phyloP scores from a whole-genome alignment of 2,329 filamentous ascomycete species.

The Pyricularia sp. region DNA sequence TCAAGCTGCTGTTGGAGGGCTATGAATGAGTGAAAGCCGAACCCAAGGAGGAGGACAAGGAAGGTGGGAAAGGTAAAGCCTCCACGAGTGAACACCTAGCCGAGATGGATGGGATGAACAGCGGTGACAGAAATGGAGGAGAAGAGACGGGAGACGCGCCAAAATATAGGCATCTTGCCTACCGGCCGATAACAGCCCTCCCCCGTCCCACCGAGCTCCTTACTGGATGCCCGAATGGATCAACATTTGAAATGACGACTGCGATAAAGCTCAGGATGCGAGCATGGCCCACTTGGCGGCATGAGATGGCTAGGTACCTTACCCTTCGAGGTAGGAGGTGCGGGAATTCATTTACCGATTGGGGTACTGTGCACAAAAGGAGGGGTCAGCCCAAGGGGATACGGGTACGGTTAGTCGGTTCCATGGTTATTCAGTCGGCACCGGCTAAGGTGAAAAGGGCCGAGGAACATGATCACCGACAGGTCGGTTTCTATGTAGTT shows the following conservation, averaged over 20 bases:
- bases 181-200: neutral
- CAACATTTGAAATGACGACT: neutral
- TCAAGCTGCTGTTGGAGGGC: neutral
- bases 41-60: neutral
- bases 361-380: neutral
- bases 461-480: neutral
- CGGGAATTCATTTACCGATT: neutral
- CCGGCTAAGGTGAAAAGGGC: neutral
- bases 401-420: neutral
- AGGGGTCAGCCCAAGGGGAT: neutral
- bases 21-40: neutral
- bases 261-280: neutral
- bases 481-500: neutral
- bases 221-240: neutral
- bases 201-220: neutral
- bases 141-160: neutral
- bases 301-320: neutral
- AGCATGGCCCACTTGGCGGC: neutral
- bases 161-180: neutral
- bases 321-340: neutral
- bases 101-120: neutral
- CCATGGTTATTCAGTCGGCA: neutral
- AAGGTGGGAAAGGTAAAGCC: neutral
- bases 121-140: neutral
- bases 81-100: neutral